Evolutionary conservation across 805 yeast genomes (phyloP).

Genomic region (Myxozyma monticola): DNA sequence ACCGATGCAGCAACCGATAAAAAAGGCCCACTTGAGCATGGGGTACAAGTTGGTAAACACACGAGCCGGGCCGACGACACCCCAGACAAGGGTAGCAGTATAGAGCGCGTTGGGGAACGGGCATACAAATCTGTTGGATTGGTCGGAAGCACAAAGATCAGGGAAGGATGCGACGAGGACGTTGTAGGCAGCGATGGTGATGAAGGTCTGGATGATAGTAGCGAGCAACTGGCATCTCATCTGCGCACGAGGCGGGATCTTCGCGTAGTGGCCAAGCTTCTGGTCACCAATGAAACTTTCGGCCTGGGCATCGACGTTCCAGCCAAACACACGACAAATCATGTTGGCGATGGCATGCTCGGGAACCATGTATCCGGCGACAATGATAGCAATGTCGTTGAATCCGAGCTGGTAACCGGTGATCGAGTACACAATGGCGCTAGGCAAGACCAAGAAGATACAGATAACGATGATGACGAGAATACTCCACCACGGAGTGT

Average conservation of each 20-base stretch:
- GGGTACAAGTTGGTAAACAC: conserved; percentile 34
- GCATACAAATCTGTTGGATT: conserved; percentile 47
- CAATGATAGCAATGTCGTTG: conserved; percentile 62
- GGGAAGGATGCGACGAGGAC: conserved; percentile 42
- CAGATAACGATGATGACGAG: conserved; percentile 54
- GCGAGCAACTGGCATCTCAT: conserved; percentile 53
- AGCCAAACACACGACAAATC: conserved; percentile 59
- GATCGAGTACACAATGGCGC: conserved; percentile 61
- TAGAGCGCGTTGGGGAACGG: conserved; percentile 45
- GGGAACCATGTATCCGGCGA: conserved; percentile 62
- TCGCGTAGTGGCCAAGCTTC: conserved; percentile 65
- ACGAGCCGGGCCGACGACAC: conserved; percentile 59
- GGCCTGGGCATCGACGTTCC: conserved; percentile 55
- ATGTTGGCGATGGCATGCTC: conserved; percentile 52
- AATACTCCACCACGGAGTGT: conserved; percentile 64
- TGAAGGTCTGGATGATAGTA: conserved; percentile 45
- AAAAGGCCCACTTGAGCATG: conserved; percentile 27
- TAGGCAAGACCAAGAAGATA: conserved; percentile 57
- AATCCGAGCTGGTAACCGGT: conserved; percentile 63
- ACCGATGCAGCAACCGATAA: conserved; percentile 25
- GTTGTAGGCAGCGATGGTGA: conserved; percentile 49
- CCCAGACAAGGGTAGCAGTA: conserved; percentile 57
- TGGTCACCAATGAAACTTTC: conserved; percentile 55
- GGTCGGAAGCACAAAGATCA: conserved; percentile 42
- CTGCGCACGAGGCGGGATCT: conserved; percentile 60